Conservation (phyloP, 2,329 filamentous ascomycete species). For the Pseudogymnoascus sp. region DNA sequence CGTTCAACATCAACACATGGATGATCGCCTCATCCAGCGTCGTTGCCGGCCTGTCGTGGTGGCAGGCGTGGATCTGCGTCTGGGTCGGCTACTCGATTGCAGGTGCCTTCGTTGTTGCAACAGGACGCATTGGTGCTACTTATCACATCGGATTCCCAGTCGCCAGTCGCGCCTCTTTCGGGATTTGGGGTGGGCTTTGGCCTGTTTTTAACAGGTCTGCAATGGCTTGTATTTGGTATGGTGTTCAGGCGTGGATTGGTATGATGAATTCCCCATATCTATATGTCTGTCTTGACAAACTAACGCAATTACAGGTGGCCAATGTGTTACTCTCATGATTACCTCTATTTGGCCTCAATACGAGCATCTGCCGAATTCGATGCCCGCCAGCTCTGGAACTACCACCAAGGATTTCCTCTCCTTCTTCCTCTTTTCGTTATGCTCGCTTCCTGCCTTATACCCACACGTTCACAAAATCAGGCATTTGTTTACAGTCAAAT, state of each 20-base stretch:
- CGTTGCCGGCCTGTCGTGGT: constrained; percentile 71
- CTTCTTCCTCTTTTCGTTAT: constrained; percentile 82
- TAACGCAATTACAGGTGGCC: constrained; percentile 43
- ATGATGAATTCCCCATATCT: background rate
- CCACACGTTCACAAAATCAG: constrained; percentile 83
- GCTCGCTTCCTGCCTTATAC: constrained; percentile 76
- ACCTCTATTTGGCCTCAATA: constrained; percentile 65
- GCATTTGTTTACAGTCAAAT: constrained; percentile 85
- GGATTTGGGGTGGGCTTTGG: constrained; percentile 84
- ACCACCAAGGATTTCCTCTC: constrained; percentile 67
- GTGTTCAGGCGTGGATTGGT: constrained; percentile 70
- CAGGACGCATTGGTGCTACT: constrained; percentile 73
- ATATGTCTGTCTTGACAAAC: background rate
- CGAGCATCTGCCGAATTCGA: constrained; percentile 56
- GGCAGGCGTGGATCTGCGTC: constrained; percentile 84
- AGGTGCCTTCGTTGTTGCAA: constrained; percentile 64
- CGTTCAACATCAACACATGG: constrained; percentile 87
- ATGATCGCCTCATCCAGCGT: constrained; percentile 87
- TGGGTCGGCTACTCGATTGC: constrained; percentile 79
- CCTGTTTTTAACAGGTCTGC: constrained; percentile 82
- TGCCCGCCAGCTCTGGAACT: constrained; percentile 57
- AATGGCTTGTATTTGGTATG: constrained; percentile 79
- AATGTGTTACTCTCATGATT: constrained; percentile 86
- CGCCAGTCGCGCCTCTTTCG: constrained; percentile 67
- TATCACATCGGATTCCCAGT: constrained; percentile 91